Evolutionary conservation across 805 yeast species (phyloP).

Genomic region (Starmerella gropengiesseri): DNA sequence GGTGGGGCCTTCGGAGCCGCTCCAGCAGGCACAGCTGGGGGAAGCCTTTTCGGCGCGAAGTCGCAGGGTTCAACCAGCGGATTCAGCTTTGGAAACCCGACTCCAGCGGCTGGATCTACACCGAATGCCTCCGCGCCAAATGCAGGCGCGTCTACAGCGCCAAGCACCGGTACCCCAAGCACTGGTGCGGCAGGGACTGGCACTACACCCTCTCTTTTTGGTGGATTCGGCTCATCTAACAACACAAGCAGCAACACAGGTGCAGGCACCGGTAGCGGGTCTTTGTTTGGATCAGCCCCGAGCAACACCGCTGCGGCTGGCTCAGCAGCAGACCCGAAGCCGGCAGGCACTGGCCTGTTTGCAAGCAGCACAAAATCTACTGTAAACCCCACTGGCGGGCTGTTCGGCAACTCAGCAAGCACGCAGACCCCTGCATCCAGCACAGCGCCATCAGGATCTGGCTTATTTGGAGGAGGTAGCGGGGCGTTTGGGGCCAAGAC

Average conservation of each 20-base stretch:
- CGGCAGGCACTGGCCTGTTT: background rate
- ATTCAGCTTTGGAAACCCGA: constrained; percentile 1
- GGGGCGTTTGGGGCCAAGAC: too few species aligned
- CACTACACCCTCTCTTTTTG: constrained; percentile 7
- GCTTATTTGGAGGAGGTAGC: too few species aligned
- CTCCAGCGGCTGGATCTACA: too few species aligned
- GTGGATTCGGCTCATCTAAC: too few species aligned
- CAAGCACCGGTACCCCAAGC: background rate
- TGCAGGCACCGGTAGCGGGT: constrained; percentile 7
- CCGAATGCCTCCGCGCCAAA: constrained; percentile 3
- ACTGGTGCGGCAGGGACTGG: constrained; percentile 12
- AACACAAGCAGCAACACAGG: constrained; percentile 1
- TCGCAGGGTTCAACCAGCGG: background rate
- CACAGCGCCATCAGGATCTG: too few species aligned
- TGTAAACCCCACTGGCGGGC: constrained; percentile 13
- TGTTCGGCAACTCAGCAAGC: too few species aligned
- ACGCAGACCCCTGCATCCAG: too few species aligned
- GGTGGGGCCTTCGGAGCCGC: too few species aligned
- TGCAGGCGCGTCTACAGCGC: background rate
- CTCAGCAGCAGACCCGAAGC: constrained; percentile 1
- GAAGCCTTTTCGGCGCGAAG: background rate
- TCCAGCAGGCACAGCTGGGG: background rate
- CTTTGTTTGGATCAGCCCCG: constrained; percentile 6
- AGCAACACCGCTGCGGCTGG: background rate
- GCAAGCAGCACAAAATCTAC: too few species aligned